phyloP scores from a whole-genome alignment of 495 filamentous ascomycete species.

The Letharia columbiana region DNA sequence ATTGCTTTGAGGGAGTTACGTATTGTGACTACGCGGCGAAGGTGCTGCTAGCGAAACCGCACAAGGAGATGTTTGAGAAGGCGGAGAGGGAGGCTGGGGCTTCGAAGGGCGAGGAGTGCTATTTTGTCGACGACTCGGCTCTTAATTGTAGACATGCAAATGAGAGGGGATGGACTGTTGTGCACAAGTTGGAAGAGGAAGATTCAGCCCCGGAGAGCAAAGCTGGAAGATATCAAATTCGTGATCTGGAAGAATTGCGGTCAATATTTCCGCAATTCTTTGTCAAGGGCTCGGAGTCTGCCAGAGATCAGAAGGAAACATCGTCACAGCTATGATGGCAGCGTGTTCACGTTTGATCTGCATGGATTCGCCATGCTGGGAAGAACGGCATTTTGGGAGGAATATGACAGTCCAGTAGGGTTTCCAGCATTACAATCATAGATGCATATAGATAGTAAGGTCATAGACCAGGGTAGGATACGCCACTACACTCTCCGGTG shows the following conservation, averaged over 20 bases:
- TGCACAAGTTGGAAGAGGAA: slow-evolving; percentile 71
- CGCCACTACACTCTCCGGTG: background rate
- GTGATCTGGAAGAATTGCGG: slow-evolving; percentile 62
- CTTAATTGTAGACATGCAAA: slow-evolving; percentile 64
- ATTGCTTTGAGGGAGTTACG: slow-evolving; percentile 86
- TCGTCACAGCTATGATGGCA: slow-evolving; percentile 7
- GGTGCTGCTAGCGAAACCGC: slow-evolving; percentile 76
- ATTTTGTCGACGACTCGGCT: slow-evolving; percentile 84
- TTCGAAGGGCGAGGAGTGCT: slow-evolving; percentile 51
- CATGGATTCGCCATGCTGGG: background rate
- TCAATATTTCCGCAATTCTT: slow-evolving; percentile 70
- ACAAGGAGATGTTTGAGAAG: slow-evolving; percentile 73
- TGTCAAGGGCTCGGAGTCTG: slow-evolving; percentile 15
- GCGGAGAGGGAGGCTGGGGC: slow-evolving; percentile 58
- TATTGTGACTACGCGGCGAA: slow-evolving; percentile 74
- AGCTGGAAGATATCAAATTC: slow-evolving; percentile 61
- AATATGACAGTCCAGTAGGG: background rate
- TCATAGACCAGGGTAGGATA: background rate
- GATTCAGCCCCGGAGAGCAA: slow-evolving; percentile 47
- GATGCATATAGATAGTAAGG: background rate
- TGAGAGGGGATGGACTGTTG: slow-evolving; percentile 68
- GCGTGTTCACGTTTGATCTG: background rate
- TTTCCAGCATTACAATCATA: background rate
- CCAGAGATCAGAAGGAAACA: slow-evolving; percentile 2
- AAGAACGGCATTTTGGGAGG: background rate